Base-by-base conservation (phyloP, 2,329 filamentous ascomycete species). In the Aspergillus bombycis region DNA sequence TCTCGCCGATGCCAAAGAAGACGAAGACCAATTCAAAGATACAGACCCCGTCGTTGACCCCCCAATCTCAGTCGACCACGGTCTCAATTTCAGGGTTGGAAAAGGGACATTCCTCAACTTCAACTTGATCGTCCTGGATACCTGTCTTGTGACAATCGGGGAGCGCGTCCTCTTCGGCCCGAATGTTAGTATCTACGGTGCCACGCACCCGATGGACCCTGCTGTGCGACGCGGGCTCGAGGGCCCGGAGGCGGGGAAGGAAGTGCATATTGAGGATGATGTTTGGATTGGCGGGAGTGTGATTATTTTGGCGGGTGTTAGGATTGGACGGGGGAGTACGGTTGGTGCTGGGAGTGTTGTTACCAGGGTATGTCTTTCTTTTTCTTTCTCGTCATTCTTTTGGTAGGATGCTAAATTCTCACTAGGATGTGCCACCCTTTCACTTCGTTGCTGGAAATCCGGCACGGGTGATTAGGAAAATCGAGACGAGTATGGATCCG, bases 31-130 rank as follows among this genome's bases (percentile, higher is more conserved):
- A 1, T 72, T 74, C 19, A 61, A 70, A 6, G 67, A 67, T 12
- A 70, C 71, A 5, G 84, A 84, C 0, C 80, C 78, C 28, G 84
- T 84, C 65, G 83, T 90, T 41, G 88, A 91, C 68, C 84, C 88
- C 0, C 87, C 88, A 0, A 79, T 91, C 61, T 81, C 80, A 45
- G 81, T 89, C 38, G 88, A 91, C 72, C 90, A 91, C 63, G 89
- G 88, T 1, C 86, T 85, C 72, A 91, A 91, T 69, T 84, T 90
- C 66, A 81, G 78, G 7, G 79, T 90, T 0, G 88, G 88, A 9
- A 79, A 85, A 48, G 68, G 67, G 8, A 68, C 65, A 6, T 72
- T 72, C 34, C 58, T 74, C 8, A 79, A 83, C n/a, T 89, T 89
- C 73, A 91, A 89, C 69, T 81, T 86, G 30, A 68, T 81, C 0